phyloP scores from a whole-genome alignment of 2,329 filamentous ascomycete species.

The Aspergillus costaricaensis region DNA sequence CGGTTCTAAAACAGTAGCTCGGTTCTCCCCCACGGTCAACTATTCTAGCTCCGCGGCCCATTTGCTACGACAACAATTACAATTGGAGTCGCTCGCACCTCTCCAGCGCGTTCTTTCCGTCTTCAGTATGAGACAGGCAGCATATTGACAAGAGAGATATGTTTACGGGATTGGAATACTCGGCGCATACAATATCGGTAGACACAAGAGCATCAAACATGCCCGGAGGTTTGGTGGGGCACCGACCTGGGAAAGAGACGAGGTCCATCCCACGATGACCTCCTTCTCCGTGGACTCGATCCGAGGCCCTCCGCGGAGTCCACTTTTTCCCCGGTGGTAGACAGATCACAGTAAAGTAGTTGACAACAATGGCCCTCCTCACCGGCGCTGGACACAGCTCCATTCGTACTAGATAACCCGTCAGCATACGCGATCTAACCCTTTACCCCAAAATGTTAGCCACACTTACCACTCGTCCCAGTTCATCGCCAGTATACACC shows the following conservation, averaged over 20 bases:
- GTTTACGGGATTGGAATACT: too few relatives aligned
- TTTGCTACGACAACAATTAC: too few relatives aligned
- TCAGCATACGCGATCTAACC: slow-evolving; percentile 19
- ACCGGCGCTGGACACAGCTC: slow-evolving; percentile 57
- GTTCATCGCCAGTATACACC: slow-evolving; percentile 93
- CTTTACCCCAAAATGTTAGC: not conserved
- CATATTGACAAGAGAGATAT: too few relatives aligned
- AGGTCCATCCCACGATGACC: not conserved
- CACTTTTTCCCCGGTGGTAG: not conserved
- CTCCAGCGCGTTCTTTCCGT: too few relatives aligned
- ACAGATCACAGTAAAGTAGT: not conserved
- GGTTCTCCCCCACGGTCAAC: too few relatives aligned
- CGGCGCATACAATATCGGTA: too few relatives aligned
- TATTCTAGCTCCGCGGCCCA: too few relatives aligned
- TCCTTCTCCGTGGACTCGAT: not conserved
- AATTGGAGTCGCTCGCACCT: too few relatives aligned
- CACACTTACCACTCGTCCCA: slow-evolving; percentile 77
- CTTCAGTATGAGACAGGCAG: too few relatives aligned
- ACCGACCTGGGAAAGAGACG: not conserved
- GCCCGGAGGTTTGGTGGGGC: too few relatives aligned
- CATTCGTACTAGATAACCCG: slow-evolving; percentile 53
- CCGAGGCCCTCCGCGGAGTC: not conserved
- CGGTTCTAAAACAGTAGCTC: too few relatives aligned
- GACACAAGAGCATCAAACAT: too few relatives aligned
- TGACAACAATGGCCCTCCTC: slow-evolving; percentile 11